Percentiles rank a stretch among this genome's conserved stretches.
phyloP scores from a whole-genome alignment of 2,329 filamentous ascomycete species.

The Tolypocladium guangdongense region DNA sequence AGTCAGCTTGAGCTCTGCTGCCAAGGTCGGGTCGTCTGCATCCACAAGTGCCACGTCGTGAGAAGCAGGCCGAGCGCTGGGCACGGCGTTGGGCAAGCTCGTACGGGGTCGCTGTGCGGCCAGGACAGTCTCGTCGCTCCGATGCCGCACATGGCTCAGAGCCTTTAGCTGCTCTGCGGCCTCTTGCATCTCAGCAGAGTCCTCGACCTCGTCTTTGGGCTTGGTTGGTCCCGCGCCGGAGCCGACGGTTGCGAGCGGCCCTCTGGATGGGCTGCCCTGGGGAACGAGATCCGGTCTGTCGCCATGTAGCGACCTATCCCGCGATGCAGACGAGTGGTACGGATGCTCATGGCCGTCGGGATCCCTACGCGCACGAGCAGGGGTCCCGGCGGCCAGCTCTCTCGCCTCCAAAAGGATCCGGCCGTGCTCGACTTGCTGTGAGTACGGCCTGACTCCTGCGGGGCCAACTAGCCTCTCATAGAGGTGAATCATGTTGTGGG shows the following conservation, averaged over 20 bases:
- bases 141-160: slow-evolving; percentile 49
- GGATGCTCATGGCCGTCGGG: slow-evolving; percentile 14
- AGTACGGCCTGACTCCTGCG: slow-evolving; percentile 31
- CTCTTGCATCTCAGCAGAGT: slow-evolving; percentile 59
- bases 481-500: slow-evolving; percentile 55
- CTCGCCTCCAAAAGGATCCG: slow-evolving; percentile 44
- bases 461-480: slow-evolving; percentile 47
- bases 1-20: slow-evolving; percentile 12
- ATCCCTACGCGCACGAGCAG: slow-evolving; percentile 16
- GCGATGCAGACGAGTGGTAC: slow-evolving; percentile 12
- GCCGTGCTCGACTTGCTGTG: slow-evolving; percentile 45
- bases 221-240: slow-evolving; percentile 12
- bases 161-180: slow-evolving; percentile 57
- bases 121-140: slow-evolving; percentile 32
- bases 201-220: slow-evolving; percentile 33
- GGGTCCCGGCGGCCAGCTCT: slow-evolving; percentile 29
- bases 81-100: slow-evolving; percentile 26
- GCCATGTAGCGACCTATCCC: slow-evolving; percentile 11
- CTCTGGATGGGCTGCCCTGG: slow-evolving; percentile 17
- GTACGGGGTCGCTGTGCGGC: slow-evolving; percentile 22
- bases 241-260: slow-evolving; percentile 10
- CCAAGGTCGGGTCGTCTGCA: slow-evolving; percentile 10
- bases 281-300: slow-evolving; percentile 14
- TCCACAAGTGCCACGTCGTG: slow-evolving; percentile 27
- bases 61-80: slow-evolving; percentile 7